A percentile compares a stretch with the other conserved stretches of the same genome.
phyloP scores from a whole-genome alignment of 2,329 filamentous ascomycete species.

The Hymenoscyphus albidus region DNA sequence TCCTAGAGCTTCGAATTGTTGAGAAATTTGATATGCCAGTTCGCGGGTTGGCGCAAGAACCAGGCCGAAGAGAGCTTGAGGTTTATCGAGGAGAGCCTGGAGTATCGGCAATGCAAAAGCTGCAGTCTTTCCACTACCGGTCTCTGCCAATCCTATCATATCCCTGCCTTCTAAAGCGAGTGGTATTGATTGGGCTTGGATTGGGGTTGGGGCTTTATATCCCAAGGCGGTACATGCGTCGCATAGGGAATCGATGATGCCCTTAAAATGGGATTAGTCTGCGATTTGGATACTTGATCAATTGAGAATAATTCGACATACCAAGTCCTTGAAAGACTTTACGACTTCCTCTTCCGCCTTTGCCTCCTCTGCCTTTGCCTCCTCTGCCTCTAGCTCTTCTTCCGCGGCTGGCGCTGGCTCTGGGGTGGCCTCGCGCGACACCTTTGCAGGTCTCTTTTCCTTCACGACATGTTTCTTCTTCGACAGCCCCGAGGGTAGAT shows the following conservation, averaged over 20 bases:
- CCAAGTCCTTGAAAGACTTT: slow-evolving; percentile 49
- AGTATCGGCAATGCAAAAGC: slow-evolving; percentile 92
- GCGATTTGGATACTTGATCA: background rate
- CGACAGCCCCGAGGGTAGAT: slow-evolving; percentile 18
- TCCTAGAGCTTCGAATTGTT: slow-evolving; percentile 83
- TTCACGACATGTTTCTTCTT: slow-evolving; percentile 19
- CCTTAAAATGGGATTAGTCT: slow-evolving; percentile 42
- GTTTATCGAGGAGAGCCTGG: slow-evolving; percentile 83
- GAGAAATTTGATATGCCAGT: slow-evolving; percentile 84
- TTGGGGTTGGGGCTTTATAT: slow-evolving; percentile 83
- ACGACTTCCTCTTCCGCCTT: slow-evolving; percentile 20
- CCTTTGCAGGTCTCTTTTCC: slow-evolving; percentile 1
- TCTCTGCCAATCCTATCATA: slow-evolving; percentile 91
- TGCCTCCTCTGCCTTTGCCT: slow-evolving; percentile 21
- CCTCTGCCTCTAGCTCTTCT: slow-evolving; percentile 22
- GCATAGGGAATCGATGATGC: slow-evolving; percentile 80
- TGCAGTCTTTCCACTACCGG: slow-evolving; percentile 92
- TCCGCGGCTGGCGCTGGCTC: slow-evolving; percentile 18
- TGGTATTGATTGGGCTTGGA: slow-evolving; percentile 83
- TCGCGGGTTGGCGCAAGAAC: slow-evolving; percentile 91
- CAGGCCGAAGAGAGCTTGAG: slow-evolving; percentile 80
- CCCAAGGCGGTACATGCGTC: slow-evolving; percentile 80
- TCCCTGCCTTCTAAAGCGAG: slow-evolving; percentile 75
- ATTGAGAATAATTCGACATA: slow-evolving; percentile 19
- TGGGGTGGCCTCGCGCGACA: slow-evolving; percentile 9